Evolutionary conservation across 2,329 filamentous ascomycete genomes (phyloP), one percentile per base, ranked within the genome.

Genomic region (Leptosphaerulina australis): DNA sequence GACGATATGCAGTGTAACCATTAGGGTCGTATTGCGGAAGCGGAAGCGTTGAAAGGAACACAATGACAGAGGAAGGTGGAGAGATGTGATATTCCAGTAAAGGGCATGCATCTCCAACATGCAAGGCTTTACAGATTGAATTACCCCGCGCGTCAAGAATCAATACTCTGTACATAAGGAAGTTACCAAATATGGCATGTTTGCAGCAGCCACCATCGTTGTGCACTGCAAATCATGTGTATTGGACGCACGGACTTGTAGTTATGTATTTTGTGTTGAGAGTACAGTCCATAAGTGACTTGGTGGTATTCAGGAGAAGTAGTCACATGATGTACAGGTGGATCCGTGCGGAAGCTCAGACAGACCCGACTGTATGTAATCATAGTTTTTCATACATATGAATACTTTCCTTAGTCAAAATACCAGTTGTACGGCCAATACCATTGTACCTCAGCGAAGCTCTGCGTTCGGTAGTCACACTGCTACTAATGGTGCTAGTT

Each of bases 1-100:
- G 48, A 17, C 48, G 20, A 17, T 26, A 36, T 33, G 41, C 31
- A 20, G 41, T 51, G 48, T 44, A 51, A 51, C 48, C 4, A 33
- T 20, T 28, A 25, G 18, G 14, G 7, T 43, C 36, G 40, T 45
- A 35, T 44, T 31, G 34, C 24, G 20, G 35, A 37, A 37, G 34
- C 40, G 31, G 31, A 36, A 18, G 37, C 37, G 11, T 26, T 34
- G 48, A 30, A 46, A 41, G 41, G 45, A 31, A 46, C 48, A 51
- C 48, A 24, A 36, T 31, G 36, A 31, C 37, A 37, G 28, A 37
- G n/a, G 24, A 51, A 51, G 41, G 48, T 46, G 48, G 48, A 43
- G 48, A 46, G 41, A 24, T 8, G 17, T 37, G 37, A 43, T 44
- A 26, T 25, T 12, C 41, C 17, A 31, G 36, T 36, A 51, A 37